Evolutionary conservation across 345 rosid species (phyloP).

Genomic region (Conringia planisiliqua): DNA sequence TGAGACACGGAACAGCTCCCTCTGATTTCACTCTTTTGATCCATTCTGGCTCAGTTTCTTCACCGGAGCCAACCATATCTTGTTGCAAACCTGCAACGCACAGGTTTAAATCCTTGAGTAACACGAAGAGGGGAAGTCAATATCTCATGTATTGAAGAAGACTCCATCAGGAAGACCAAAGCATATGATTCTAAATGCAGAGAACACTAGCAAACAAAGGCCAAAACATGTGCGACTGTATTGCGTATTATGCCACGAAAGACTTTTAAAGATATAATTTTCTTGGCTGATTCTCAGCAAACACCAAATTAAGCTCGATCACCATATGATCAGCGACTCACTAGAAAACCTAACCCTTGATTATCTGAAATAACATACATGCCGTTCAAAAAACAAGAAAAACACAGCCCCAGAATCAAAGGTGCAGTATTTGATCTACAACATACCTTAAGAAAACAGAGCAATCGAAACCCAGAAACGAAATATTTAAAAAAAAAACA

Average conservation of each 20-base stretch:
- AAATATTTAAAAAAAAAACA: background rate
- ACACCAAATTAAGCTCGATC: background rate
- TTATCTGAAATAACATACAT: background rate
- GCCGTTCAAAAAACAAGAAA: background rate
- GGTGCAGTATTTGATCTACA: background rate
- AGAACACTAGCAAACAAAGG: background rate
- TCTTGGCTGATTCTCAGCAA: background rate
- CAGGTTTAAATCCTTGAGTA: background rate
- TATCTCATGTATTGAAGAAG: background rate
- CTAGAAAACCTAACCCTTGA: background rate
- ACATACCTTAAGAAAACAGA: too few relatives aligned
- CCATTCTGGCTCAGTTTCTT: slow-evolving; percentile 56
- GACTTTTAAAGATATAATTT: background rate
- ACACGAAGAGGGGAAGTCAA: background rate
- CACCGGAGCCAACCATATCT: slow-evolving; percentile 45
- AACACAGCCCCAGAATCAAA: background rate
- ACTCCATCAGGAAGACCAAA: background rate
- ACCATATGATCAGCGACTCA: background rate
- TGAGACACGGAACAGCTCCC: slow-evolving; percentile 76
- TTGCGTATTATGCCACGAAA: background rate
- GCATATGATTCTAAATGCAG: background rate
- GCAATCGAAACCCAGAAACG: background rate
- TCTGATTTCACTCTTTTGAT: slow-evolving; percentile 62
- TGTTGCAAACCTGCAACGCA: slow-evolving; percentile 12
- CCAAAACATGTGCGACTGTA: background rate